Percentiles rank a stretch among this genome's conserved stretches.
These are phyloP conservation scores for Endotrypanum monterogeii DNA, from an alignment of 208 protist species.

Conservation along the genomic window DNA sequence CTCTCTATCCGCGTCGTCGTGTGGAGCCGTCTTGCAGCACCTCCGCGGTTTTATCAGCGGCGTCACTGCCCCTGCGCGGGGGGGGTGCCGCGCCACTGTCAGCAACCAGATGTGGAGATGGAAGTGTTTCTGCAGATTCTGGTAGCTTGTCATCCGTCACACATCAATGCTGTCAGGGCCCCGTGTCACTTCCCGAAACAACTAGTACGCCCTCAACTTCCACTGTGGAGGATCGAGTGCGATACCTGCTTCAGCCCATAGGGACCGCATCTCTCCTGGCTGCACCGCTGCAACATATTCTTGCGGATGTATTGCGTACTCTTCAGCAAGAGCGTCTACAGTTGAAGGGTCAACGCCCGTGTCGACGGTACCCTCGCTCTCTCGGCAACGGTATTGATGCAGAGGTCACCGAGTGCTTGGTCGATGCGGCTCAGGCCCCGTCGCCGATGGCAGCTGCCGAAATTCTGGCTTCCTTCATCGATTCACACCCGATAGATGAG, in stretches of 20 bases:
- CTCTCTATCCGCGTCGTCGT: not conserved
- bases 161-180: not conserved
- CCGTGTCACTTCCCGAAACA: not conserved
- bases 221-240: slow-evolving; percentile 17
- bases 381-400: slow-evolving; percentile 1
- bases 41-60: not conserved
- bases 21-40: not conserved
- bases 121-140: not conserved
- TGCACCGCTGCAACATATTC: slow-evolving; percentile 13
- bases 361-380: slow-evolving; percentile 12
- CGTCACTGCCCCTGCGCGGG: not conserved
- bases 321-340: slow-evolving; percentile 24
- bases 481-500: not conserved
- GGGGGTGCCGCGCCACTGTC: not conserved
- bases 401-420: slow-evolving; percentile 16
- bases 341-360: slow-evolving; percentile 29
- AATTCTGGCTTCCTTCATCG: slow-evolving; percentile 14
- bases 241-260: slow-evolving; percentile 9
- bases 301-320: slow-evolving; percentile 14
- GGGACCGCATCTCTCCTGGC: slow-evolving; percentile 1
- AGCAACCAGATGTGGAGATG: not conserved
- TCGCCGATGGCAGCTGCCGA: slow-evolving; percentile 9
- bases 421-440: slow-evolving; percentile 18
- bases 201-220: not conserved
- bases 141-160: not conserved